These are phyloP conservation scores for Solanum medicagineum DNA, from an alignment of 257 asterid genomes.

Conservation along the genomic window DNA sequence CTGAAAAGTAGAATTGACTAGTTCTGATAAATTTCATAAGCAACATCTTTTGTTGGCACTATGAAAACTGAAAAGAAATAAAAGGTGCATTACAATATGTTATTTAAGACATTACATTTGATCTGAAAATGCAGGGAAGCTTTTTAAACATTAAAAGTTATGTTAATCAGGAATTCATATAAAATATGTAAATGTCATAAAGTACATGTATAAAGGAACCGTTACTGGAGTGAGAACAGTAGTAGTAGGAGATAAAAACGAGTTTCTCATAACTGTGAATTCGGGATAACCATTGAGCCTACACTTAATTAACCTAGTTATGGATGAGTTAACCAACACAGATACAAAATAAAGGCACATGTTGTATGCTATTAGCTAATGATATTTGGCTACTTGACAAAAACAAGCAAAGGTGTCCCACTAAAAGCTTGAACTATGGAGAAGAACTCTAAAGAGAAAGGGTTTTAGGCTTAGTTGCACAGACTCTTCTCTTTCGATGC, in stretches of 20 bases:
- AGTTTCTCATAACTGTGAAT: neutral
- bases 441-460: neutral
- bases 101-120: neutral
- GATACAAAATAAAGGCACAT: neutral
- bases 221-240: neutral
- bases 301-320: neutral
- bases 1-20: neutral
- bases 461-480: neutral
- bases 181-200: neutral
- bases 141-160: neutral
- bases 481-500: too few relatives aligned
- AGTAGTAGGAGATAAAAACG: neutral
- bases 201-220: neutral
- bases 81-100: neutral
- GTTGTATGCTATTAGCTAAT: neutral
- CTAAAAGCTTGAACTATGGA: neutral
- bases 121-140: neutral
- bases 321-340: neutral
- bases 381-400: neutral
- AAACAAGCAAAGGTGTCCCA: neutral
- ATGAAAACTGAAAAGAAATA: neutral
- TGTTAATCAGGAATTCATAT: neutral
- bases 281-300: neutral
- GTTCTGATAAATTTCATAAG: neutral
- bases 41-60: neutral